Conservation (phyloP, 371 early-diverging fungal species). For the Lichtheimia ramosa region DNA sequence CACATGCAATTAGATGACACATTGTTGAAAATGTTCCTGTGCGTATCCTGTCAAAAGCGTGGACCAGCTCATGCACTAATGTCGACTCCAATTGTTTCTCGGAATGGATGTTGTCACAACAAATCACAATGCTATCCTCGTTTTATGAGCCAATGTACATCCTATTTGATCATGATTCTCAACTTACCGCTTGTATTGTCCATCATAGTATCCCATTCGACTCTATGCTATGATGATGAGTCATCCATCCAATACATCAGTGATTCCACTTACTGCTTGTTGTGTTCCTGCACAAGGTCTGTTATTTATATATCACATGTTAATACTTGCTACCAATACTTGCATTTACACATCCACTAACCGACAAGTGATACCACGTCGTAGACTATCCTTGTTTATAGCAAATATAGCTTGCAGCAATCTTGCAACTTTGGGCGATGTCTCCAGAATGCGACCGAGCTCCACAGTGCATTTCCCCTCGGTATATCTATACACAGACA, state of each 20-base stretch:
- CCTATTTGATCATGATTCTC: not conserved
- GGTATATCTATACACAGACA: slow-evolving; percentile 5
- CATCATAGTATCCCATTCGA: slow-evolving; percentile 46
- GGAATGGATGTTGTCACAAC: slow-evolving; percentile 42
- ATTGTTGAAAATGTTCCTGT: slow-evolving; percentile 38
- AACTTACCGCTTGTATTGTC: slow-evolving; percentile 34
- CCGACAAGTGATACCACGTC: slow-evolving; percentile 41
- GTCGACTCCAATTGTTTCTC: slow-evolving; percentile 39
- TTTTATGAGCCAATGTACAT: not conserved
- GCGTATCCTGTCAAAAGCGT: slow-evolving; percentile 45
- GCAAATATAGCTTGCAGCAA: slow-evolving; percentile 35
- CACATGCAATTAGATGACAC: slow-evolving; percentile 47
- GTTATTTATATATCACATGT: not conserved
- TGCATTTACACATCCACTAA: not conserved
- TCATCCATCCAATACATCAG: not conserved
- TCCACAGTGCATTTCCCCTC: slow-evolving; percentile 40
- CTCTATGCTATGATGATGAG: slow-evolving; percentile 10
- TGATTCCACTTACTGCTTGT: slow-evolving; percentile 27
- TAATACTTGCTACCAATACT: not conserved
- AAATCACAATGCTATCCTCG: slow-evolving; percentile 34
- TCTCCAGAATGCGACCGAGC: slow-evolving; percentile 30
- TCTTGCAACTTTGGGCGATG: slow-evolving; percentile 26
- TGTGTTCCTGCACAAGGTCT: slow-evolving; percentile 36
- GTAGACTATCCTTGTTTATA: slow-evolving; percentile 32
- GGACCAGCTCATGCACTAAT: slow-evolving; percentile 47